Percentiles rank a stretch among this genome's conserved stretches.
Evolutionary conservation across 768 basidiomycete species (phyloP).

Genomic region (Terana coerulea): DNA sequence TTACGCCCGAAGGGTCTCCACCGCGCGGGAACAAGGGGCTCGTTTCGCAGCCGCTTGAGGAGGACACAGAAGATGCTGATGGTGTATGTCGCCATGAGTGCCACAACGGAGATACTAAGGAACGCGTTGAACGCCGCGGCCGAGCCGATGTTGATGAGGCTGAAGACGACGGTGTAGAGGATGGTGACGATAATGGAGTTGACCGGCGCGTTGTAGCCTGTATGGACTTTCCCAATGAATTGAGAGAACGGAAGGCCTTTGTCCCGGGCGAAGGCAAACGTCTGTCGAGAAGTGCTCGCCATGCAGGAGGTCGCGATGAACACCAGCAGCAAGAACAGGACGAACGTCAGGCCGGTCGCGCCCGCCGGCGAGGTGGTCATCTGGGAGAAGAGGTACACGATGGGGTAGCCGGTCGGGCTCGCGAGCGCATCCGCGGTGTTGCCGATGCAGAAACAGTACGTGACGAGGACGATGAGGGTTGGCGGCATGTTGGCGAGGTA

Average conservation of each 20-base stretch:
- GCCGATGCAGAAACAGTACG: conserved; percentile 5
- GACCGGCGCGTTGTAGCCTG: neutral
- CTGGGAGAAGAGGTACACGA: neutral
- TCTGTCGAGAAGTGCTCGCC: neutral
- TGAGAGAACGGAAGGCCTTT: neutral
- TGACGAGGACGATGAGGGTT: neutral
- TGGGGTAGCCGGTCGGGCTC: conserved; percentile 2
- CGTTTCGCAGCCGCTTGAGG: neutral
- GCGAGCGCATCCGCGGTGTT: neutral
- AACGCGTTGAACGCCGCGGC: neutral
- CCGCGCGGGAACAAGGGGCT: neutral
- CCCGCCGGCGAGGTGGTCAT: neutral
- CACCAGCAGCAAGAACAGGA: neutral
- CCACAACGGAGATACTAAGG: conserved; percentile 2
- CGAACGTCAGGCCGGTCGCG: conserved; percentile 1
- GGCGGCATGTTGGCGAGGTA: neutral
- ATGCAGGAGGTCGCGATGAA: neutral
- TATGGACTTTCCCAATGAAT: neutral
- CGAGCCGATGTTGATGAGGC: conserved; percentile 7
- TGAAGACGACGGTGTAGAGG: neutral
- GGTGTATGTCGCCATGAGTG: conserved; percentile 7
- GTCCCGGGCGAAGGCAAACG: conserved; percentile 2
- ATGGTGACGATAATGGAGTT: neutral
- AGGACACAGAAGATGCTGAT: conserved; percentile 4
- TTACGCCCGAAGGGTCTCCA: neutral